Conservation (phyloP, 2,329 filamentous ascomycete species). For the Fusarium sp. region DNA sequence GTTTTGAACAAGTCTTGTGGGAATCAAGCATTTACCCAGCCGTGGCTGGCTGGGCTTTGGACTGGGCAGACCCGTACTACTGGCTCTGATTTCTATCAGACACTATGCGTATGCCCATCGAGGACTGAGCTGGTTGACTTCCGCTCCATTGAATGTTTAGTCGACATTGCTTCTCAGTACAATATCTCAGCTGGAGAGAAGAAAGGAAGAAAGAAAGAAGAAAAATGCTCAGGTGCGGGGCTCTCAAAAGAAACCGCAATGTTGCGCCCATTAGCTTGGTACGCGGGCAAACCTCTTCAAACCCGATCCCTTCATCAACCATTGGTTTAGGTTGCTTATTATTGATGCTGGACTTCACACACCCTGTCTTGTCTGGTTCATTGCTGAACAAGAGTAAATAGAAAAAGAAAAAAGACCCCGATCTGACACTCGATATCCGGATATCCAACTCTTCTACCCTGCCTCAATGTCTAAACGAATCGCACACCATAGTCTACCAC, state of each 20-base stretch:
- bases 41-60: slow-evolving; percentile 15
- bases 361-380: slow-evolving; percentile 29
- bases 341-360: slow-evolving; percentile 9
- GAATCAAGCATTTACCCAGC: slow-evolving; percentile 29
- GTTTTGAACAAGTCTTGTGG: slow-evolving; percentile 24
- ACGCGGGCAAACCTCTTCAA: slow-evolving; percentile 12
- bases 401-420: slow-evolving; percentile 2
- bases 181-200: background rate
- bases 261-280: slow-evolving; percentile 25
- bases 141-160: background rate
- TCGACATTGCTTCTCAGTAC: background rate
- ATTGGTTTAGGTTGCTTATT: slow-evolving; percentile 7
- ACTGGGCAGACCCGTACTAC: slow-evolving; percentile 11
- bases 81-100: slow-evolving; percentile 7
- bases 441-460: background rate
- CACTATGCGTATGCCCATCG: background rate
- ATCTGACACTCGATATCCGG: slow-evolving; percentile 13
- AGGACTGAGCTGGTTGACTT: background rate
- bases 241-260: slow-evolving; percentile 36
- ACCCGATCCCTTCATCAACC: slow-evolving; percentile 25
- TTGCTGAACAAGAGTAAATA: background rate
- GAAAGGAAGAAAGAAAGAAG: background rate
- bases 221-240: slow-evolving; percentile 24
- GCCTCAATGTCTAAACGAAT: background rate
- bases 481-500: slow-evolving; percentile 1